Evolutionary conservation across 345 rosid genomes (phyloP).

Genomic region (Pistacia integerrima): DNA sequence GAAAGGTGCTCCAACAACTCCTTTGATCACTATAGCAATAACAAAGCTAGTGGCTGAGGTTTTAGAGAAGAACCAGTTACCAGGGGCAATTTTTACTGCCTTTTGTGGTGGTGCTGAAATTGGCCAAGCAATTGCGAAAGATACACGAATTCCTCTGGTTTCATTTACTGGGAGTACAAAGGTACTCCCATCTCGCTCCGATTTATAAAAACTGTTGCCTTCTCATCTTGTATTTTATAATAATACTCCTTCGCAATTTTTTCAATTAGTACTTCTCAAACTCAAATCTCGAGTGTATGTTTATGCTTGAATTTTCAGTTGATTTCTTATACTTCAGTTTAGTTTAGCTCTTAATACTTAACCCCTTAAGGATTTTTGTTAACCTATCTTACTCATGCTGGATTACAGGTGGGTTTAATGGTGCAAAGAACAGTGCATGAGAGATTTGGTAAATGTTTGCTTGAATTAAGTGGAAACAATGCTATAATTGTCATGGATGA

Average conservation of each 20-base stretch:
- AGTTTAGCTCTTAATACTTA: neutral
- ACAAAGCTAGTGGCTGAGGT: conserved; percentile 84
- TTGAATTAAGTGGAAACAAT: conserved; percentile 94
- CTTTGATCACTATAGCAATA: conserved; percentile 90
- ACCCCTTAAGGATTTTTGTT: neutral
- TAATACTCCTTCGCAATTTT: neutral
- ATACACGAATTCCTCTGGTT: conserved; percentile 75
- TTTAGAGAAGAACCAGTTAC: conserved; percentile 82
- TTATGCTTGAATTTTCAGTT: neutral
- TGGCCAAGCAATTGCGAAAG: conserved; percentile 91
- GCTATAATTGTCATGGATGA: conserved; percentile 95
- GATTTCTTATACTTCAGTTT: neutral
- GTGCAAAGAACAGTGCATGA: conserved; percentile 84
- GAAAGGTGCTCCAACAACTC: conserved; percentile 99
- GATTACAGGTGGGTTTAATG: conserved; percentile 69
- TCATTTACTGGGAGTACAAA: conserved; percentile 95
- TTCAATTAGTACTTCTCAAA: neutral
- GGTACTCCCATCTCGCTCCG: conserved; percentile 41
- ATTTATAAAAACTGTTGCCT: neutral
- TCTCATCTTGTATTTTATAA: neutral
- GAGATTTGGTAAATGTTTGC: conserved; percentile 90
- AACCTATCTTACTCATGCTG: conserved; percentile 14
- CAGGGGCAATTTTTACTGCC: conserved; percentile 91
- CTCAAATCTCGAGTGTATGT: neutral
- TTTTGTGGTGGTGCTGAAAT: conserved; percentile 95